phyloP scores from a whole-genome alignment of 2,329 filamentous ascomycete species.

The Exophiala oligosperma region DNA sequence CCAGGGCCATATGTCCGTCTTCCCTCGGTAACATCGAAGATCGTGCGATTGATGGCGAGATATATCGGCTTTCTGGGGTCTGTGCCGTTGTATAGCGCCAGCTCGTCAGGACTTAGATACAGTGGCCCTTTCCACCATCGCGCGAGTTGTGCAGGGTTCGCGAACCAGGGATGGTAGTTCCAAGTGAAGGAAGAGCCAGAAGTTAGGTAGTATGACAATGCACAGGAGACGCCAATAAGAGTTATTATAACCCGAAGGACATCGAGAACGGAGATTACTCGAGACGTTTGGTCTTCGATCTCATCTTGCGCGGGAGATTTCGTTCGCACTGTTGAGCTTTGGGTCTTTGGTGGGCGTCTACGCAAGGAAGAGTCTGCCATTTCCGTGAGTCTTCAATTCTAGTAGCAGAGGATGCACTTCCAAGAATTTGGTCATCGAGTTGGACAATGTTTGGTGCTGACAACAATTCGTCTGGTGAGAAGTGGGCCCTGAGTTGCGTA shows the following conservation, averaged over 20 bases:
- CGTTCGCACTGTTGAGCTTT: background rate
- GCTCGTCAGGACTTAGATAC: conserved; percentile 71
- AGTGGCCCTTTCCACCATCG: conserved; percentile 61
- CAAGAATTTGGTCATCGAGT: background rate
- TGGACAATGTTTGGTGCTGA: background rate
- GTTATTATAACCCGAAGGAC: conserved; percentile 69
- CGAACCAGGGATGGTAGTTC: conserved; percentile 66
- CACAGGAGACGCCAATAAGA: conserved; percentile 64
- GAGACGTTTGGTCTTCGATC: conserved; percentile 18
- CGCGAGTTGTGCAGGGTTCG: conserved; percentile 58
- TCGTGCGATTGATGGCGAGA: conserved; percentile 73
- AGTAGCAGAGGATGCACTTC: too few relatives aligned
- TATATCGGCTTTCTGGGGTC: conserved; percentile 78
- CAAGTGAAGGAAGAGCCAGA: conserved; percentile 69
- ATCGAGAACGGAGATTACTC: conserved; percentile 58
- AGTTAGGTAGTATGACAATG: conserved; percentile 75
- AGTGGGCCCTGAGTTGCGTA: conserved; percentile 1
- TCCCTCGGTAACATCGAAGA: conserved; percentile 63
- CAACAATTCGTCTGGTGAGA: conserved; percentile 8
- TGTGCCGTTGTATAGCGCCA: conserved; percentile 73
- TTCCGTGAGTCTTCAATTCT: background rate
- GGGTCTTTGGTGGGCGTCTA: conserved; percentile 6
- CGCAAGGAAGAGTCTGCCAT: conserved; percentile 17
- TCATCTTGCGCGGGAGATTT: conserved; percentile 7
- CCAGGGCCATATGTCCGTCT: conserved; percentile 71